These are phyloP conservation scores for Aureobasidium mangrovei DNA, from an alignment of 2,329 filamentous ascomycete genomes.

Conservation along the genomic window DNA sequence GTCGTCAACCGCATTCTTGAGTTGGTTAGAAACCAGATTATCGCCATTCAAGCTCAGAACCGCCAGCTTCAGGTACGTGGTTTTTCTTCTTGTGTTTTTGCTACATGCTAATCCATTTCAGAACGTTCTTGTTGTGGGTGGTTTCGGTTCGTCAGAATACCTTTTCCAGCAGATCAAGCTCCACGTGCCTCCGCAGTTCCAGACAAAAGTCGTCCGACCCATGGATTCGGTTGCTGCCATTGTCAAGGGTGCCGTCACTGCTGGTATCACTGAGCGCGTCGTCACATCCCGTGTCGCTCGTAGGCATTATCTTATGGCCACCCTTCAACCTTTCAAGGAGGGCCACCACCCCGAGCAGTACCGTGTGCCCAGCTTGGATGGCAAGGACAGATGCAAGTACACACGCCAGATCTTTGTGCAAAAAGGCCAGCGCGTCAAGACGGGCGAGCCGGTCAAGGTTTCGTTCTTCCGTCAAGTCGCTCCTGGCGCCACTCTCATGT, in stretches of 20 bases:
- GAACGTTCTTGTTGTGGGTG: constrained; percentile 94
- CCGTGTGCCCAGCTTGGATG: constrained; percentile 90
- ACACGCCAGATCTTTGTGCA: constrained; percentile 97
- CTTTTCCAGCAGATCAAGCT: constrained; percentile 99
- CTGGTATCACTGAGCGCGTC: constrained; percentile 93
- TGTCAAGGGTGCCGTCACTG: constrained; percentile 95
- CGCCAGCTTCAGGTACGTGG: constrained; percentile 63
- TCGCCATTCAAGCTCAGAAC: constrained; percentile 97
- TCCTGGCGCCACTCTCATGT: constrained; percentile 95
- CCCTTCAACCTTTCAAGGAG: constrained; percentile 96
- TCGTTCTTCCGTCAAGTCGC: constrained; percentile 98
- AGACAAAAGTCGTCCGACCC: constrained; percentile 92
- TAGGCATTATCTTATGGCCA: constrained; percentile 98
- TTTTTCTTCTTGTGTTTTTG: neutral
- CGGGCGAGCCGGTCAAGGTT: constrained; percentile 96
- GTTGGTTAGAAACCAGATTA: constrained; percentile 94
- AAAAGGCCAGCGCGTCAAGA: constrained; percentile 98
- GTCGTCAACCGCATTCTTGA: constrained; percentile 96
- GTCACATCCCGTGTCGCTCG: constrained; percentile 94
- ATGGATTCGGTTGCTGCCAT: constrained; percentile 99
- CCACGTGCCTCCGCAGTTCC: constrained; percentile 95
- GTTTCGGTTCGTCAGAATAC: constrained; percentile 96
- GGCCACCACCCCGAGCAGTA: constrained; percentile 98
- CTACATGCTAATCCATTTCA: constrained; percentile 29
- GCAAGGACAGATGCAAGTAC: constrained; percentile 97